Percentiles rank a stretch among this genome's conserved stretches.
Conservation (phyloP, 2,329 filamentous ascomycete genomes). For the Magnaporthiopsis incrustans region DNA sequence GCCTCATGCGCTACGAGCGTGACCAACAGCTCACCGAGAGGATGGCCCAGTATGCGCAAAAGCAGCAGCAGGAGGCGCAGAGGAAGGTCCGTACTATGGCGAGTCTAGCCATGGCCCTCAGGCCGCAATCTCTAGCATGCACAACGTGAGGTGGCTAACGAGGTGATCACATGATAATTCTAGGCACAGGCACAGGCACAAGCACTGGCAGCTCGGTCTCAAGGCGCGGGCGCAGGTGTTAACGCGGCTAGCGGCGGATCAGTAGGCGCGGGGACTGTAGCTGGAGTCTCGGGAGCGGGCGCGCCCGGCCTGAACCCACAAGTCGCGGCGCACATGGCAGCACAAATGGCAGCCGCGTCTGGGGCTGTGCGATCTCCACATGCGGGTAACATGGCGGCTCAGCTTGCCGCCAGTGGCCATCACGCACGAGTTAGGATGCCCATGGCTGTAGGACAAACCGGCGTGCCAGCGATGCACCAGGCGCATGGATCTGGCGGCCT, state of each 20-base stretch:
- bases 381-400: conserved; percentile 29
- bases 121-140: not conserved
- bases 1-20: conserved; percentile 77
- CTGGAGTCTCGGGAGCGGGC: too few species aligned
- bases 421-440: conserved; percentile 39
- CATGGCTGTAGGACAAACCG: conserved; percentile 44
- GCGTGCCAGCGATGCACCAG: conserved; percentile 36
- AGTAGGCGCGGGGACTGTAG: not conserved
- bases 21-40: conserved; percentile 61
- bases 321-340: conserved; percentile 25
- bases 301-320: not conserved
- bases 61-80: conserved; percentile 55
- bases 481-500: conserved; percentile 43
- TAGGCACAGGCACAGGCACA: conserved; percentile 4
- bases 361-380: conserved; percentile 27
- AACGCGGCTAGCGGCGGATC: not conserved
- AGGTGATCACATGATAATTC: not conserved
- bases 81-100: conserved; percentile 39
- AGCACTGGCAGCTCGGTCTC: conserved; percentile 7
- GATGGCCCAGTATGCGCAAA: conserved; percentile 45
- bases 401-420: conserved; percentile 38
- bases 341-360: conserved; percentile 15
- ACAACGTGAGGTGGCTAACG: conserved; percentile 12
- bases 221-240: not conserved
- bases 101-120: too few species aligned